phyloP scores from a whole-genome alignment of 2,329 filamentous ascomycete genomes.

The Sporothrix pallida region DNA sequence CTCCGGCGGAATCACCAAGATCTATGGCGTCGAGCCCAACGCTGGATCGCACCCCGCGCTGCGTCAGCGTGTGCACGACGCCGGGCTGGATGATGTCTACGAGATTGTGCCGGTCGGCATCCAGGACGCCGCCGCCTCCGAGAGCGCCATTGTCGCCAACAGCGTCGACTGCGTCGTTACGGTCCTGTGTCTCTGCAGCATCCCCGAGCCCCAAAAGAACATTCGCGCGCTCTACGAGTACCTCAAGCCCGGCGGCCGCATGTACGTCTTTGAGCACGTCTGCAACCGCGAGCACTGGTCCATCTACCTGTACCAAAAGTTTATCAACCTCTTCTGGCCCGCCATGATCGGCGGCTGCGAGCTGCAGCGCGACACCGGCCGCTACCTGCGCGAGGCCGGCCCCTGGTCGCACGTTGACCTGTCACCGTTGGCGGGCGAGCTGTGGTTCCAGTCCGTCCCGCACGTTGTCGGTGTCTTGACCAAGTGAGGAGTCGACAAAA shows the following conservation, averaged over 20 bases:
- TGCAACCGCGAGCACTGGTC: slow-evolving; percentile 47
- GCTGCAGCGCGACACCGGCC: slow-evolving; percentile 56
- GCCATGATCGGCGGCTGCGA: slow-evolving; percentile 58
- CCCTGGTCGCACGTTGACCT: slow-evolving; percentile 59
- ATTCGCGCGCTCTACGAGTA: slow-evolving; percentile 61
- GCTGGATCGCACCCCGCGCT: slow-evolving; percentile 57
- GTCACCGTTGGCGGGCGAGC: slow-evolving; percentile 48
- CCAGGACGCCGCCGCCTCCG: slow-evolving; percentile 55
- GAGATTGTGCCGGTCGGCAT: slow-evolving; percentile 68
- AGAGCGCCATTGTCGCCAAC: slow-evolving; percentile 52
- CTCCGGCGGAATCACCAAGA: slow-evolving; percentile 46
- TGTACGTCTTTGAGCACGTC: slow-evolving; percentile 70
- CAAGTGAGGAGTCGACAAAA: slow-evolving; percentile 48
- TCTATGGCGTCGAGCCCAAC: slow-evolving; percentile 72
- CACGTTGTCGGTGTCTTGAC: slow-evolving; percentile 60
- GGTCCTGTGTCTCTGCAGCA: slow-evolving; percentile 67
- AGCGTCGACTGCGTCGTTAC: slow-evolving; percentile 66
- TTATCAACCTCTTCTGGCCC: slow-evolving; percentile 61
- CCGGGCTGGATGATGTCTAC: slow-evolving; percentile 63
- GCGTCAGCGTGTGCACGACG: slow-evolving; percentile 52
- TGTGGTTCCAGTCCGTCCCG: slow-evolving; percentile 53
- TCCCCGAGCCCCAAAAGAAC: slow-evolving; percentile 64
- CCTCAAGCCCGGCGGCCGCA: slow-evolving; percentile 65
- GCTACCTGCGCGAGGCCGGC: slow-evolving; percentile 55
- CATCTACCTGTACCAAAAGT: slow-evolving; percentile 57